A percentile compares a stretch with the other conserved stretches of the same genome.
Conservation (phyloP, 2,329 filamentous ascomycete genomes). For the Bertia moriformis region DNA sequence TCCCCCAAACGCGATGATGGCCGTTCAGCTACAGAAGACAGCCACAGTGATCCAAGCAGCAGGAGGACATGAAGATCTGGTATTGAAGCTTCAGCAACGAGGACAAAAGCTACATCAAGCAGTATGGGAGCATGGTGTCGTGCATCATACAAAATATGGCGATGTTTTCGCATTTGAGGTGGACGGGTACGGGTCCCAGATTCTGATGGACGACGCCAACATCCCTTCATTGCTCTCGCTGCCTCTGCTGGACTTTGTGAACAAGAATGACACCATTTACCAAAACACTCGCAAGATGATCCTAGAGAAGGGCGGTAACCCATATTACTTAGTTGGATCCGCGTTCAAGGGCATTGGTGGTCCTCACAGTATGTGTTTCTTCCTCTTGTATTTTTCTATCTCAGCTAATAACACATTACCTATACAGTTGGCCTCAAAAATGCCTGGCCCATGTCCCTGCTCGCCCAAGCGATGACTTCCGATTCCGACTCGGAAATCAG, state of each 20-base stretch:
- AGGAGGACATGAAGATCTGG: constrained; percentile 35
- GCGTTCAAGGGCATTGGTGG: constrained; percentile 82
- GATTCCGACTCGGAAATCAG: constrained; percentile 71
- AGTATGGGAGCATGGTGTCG: constrained; percentile 69
- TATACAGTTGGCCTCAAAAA: constrained; percentile 70
- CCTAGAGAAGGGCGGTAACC: constrained; percentile 56
- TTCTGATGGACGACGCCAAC: constrained; percentile 84
- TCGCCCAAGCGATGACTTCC: constrained; percentile 82
- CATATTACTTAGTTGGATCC: constrained; percentile 68
- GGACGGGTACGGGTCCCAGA: constrained; percentile 68
- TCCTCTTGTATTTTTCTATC: constrained; percentile 3
- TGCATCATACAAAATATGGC: constrained; percentile 61
- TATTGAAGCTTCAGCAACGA: constrained; percentile 37
- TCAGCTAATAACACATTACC: constrained; percentile 4
- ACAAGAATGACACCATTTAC: constrained; percentile 54
- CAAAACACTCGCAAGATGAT: constrained; percentile 74
- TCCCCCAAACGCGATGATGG: constrained; percentile 82
- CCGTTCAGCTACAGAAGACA: constrained; percentile 55
- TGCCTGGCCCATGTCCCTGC: constrained; percentile 91
- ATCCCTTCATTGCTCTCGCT: constrained; percentile 68
- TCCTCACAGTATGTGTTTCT: constrained; percentile 2
- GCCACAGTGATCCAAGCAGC: background rate
- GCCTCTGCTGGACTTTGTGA: constrained; percentile 64
- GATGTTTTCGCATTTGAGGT: constrained; percentile 77
- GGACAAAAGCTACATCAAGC: constrained; percentile 29